Percentiles rank a stretch among this genome's conserved stretches.
Conservation (phyloP, 1,284 basidiomycete genomes). For the Boletus semigastroideus region DNA sequence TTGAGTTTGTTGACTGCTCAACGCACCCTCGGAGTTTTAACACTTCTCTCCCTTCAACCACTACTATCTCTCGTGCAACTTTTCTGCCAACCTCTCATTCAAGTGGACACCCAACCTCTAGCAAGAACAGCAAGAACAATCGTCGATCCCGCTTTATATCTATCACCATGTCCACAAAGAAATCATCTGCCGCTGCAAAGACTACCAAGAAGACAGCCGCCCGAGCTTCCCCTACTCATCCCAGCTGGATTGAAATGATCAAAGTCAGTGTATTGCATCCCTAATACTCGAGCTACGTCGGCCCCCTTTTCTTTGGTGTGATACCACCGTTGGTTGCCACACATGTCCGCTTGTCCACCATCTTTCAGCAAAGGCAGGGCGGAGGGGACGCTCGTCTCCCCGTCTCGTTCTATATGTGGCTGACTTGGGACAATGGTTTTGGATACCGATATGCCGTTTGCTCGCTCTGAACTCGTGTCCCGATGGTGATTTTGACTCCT, state of each 20-base stretch:
- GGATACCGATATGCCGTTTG: not conserved
- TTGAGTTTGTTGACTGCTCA: constrained; percentile 50
- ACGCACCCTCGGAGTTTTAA: constrained; percentile 60
- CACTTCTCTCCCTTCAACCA: constrained; percentile 51
- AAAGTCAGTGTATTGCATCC: constrained; percentile 47
- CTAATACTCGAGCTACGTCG: not conserved
- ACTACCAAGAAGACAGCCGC: constrained; percentile 38
- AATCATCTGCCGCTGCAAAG: constrained; percentile 28
- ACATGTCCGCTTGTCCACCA: constrained; percentile 9
- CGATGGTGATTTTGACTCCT: constrained; percentile 19
- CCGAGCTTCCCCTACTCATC: constrained; percentile 53
- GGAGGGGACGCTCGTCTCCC: constrained; percentile 31
- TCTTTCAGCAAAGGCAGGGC: constrained; percentile 45
- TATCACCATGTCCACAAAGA: constrained; percentile 35
- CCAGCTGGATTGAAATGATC: constrained; percentile 77
- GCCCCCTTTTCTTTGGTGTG: constrained; percentile 2
- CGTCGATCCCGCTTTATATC: constrained; percentile 16
- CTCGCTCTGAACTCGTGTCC: constrained; percentile 4
- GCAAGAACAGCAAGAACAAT: constrained; percentile 37
- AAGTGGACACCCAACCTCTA: constrained; percentile 21
- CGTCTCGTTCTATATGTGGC: constrained; percentile 7
- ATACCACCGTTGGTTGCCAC: constrained; percentile 3
- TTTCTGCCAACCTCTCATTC: constrained; percentile 35
- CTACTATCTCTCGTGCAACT: constrained; percentile 41
- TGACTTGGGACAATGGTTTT: constrained; percentile 12